Evolutionary conservation across 176 grass and related monocot species (phyloP), one percentile per base, ranked within the genome.

Genomic region (Triticum urartu): DNA sequence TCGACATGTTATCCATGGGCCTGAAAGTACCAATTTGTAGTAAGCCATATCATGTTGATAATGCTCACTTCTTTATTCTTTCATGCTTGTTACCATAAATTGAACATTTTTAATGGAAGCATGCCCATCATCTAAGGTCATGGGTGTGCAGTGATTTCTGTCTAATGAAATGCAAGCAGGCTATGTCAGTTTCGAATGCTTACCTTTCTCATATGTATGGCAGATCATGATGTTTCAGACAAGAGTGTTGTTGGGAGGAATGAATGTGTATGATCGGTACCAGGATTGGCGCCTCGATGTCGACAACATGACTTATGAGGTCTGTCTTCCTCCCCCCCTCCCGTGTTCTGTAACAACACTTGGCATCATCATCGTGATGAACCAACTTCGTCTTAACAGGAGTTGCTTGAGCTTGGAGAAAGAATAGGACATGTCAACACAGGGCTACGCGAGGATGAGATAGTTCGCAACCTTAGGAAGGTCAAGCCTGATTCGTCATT

Each of bases 221-320:
- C 86, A 99, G 97, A 94, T 99, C 42, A 99, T 97, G 97, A 89
- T 99, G 92, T 99, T 96, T 86, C 94, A 92, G 60, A 97, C 94
- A 77, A 89, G 97, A 86, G 91, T 99, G 59, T 48, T 97, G 69
- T 88, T 99, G 71, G 94, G 94, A 58, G 94, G 97, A 71, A 89
- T 94, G 89, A 94, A 83, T 76, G 74, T 93, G 60, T 89, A 85
- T 75, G 97, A 99, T 47, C 81, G 83, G 58, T 91, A 97, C 79
- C 89, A 81, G 61, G 92, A 93, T 81, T 99, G 90, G 97, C 97
- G 97, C 58, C 92, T 99, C 36, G 94, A 99, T 61, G 97, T 97
- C 9, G 97, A 99, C 60, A 92, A 92, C 83, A 93, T 97, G 97
- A 93, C 94, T 80, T 99, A 99, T 2, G 97, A 99, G 94, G 97